Conservation (phyloP, 768 basidiomycete genomes). For the Exsudoporus frostii region DNA sequence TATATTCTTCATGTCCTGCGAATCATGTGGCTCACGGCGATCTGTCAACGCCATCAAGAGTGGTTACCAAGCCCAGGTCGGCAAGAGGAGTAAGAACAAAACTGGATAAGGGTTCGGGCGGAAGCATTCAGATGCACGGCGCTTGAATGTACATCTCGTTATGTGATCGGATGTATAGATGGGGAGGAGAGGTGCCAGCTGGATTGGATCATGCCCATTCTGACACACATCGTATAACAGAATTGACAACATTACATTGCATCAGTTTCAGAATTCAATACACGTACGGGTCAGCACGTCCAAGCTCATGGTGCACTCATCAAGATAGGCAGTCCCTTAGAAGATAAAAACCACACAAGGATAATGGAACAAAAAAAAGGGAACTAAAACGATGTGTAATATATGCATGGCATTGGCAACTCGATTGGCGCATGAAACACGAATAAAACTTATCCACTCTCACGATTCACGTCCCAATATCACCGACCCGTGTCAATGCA, state of each 20-base stretch:
- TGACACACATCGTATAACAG: conserved; percentile 11
- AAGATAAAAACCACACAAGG: background rate
- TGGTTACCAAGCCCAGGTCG: conserved; percentile 96
- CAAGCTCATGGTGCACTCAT: conserved; percentile 2
- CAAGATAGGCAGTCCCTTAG: conserved; percentile 5
- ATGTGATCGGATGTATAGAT: conserved; percentile 1
- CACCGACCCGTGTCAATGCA: conserved; percentile 68
- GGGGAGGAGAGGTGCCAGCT: background rate
- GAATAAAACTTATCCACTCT: background rate
- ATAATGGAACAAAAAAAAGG: conserved; percentile 1
- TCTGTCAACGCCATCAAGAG: conserved; percentile 98
- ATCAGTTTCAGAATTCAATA: conserved; percentile 24
- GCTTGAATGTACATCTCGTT: background rate
- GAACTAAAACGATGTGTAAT: conserved; percentile 16
- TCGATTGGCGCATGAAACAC: conserved; percentile 1
- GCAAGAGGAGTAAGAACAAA: conserved; percentile 82
- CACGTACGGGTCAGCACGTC: conserved; percentile 14
- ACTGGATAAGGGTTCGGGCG: conserved; percentile 50
- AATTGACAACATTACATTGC: conserved; percentile 16
- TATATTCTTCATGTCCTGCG: conserved; percentile 96
- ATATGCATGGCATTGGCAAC: conserved; percentile 4
- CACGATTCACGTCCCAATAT: conserved; percentile 36
- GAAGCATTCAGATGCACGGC: conserved; percentile 7
- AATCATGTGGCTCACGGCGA: conserved; percentile 85
- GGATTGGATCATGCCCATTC: conserved; percentile 2